These are phyloP conservation scores for Rosa multiflora DNA, from an alignment of 306 rosid species.

Conservation along the genomic window DNA sequence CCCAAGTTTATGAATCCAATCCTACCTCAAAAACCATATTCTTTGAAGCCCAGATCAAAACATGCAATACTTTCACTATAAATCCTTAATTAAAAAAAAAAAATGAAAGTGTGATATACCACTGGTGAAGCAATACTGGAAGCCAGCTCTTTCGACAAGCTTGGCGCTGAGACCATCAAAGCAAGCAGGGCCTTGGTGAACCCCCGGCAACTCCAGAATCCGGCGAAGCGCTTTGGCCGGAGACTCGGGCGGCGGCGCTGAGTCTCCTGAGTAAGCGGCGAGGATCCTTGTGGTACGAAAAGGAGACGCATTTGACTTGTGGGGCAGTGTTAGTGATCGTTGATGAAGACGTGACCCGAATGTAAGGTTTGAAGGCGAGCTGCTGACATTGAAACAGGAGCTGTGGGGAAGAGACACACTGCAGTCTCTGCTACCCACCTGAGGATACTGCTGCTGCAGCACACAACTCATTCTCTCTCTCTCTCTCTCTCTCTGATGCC, in stretches of 20 bases:
- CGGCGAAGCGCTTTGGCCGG: slow-evolving; percentile 60
- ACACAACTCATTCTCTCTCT: slow-evolving; percentile 20
- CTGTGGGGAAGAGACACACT: neutral
- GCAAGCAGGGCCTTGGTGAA: slow-evolving; percentile 83
- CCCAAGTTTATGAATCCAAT: neutral
- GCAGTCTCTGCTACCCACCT: slow-evolving; percentile 13
- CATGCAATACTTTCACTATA: neutral
- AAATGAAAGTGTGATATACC: slow-evolving; percentile 34
- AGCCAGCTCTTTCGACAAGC: slow-evolving; percentile 72
- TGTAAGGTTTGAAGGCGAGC: slow-evolving; percentile 13
- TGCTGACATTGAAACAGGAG: slow-evolving; percentile 2
- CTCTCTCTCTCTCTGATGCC: neutral
- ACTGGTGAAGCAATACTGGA: slow-evolving; percentile 71
- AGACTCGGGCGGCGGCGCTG: slow-evolving; percentile 9
- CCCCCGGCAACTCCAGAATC: slow-evolving; percentile 53
- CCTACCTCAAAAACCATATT: neutral
- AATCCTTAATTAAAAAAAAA: neutral
- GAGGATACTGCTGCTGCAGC: neutral
- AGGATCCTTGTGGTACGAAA: neutral
- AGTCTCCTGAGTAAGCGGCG: slow-evolving; percentile 34
- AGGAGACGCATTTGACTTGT: neutral
- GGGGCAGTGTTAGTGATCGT: slow-evolving; percentile 11
- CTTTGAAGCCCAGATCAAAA: neutral
- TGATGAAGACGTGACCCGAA: slow-evolving; percentile 10
- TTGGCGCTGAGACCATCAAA: slow-evolving; percentile 88